Base-by-base conservation (phyloP, 139 green algal genomes). In the Micractinium conductrix region DNA sequence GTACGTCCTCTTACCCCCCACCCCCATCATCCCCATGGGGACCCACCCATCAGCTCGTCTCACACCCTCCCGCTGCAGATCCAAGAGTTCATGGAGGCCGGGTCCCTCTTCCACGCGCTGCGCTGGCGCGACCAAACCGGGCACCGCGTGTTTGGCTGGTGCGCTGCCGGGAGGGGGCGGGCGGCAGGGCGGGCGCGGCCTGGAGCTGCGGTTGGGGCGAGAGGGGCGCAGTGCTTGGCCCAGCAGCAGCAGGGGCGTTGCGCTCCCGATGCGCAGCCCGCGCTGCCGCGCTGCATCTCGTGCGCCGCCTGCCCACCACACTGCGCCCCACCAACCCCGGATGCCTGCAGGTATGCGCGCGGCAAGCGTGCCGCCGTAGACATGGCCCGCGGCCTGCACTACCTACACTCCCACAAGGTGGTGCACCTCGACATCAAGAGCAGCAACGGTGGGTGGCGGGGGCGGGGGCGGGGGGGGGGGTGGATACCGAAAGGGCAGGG, bases 391-490 rank as follows among this genome's bases (percentile, higher is more conserved):
- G 88, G 88, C 16, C 45, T 92, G 50, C 60, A 78, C 21, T 86
- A 83, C 53, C 58, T 91, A 70, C 87, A 91, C 53, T 55, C 62
- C 48, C 76, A 75, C 35, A 79, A 68, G 40, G 76, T 85, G 24
- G 71, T 90, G 9, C 87, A 91, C 69, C 73, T 91, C 35, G 88
- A 91, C 43, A 30, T 91, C 30, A 91, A 91, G 65, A 81, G 38
- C 38, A 62, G 40, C 38, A 82, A 82, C 14, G 55, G 76, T 82
- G 55, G 40, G 76, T 12, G 1, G 12, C 17, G 21, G n/a, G 40
- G 24, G 14, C 8, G 33, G 3, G 65, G 28, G 12, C 9, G 10
- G 9, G 33, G 35, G 14, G 53, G 65, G 14, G 35, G n/a, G n/a
- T 42, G 4, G 62, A 30, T 40, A 21, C 30, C 62, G n/a, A 14